Evolutionary conservation across 108 stramenopile genomes (phyloP), one percentile per base, ranked within the genome.

Genomic region (Cyclotella kingstonii): DNA sequence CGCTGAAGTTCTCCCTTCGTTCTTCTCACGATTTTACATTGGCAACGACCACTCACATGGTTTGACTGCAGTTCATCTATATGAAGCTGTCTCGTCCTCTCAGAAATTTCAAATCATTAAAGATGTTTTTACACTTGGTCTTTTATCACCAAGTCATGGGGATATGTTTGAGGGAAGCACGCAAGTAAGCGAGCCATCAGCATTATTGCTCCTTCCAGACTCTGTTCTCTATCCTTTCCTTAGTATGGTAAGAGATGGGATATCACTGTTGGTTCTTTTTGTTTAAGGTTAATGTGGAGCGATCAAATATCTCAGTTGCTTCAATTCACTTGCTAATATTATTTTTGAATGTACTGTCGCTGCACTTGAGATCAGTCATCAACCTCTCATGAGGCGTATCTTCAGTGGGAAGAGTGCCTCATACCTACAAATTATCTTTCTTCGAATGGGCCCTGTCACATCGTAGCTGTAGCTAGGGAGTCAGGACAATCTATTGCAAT

Each of bases 401-500:
- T 73, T 27, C 41, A 48, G 47, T 73, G 72, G 72, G 72, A 64
- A 60, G 72, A 73, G 45, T 45, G 56, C 26, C 35, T 33, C 11
- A 64, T 73, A 8, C 72, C 72, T 39, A 36, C 63, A 34, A 53
- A 47, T 15, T 73, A 73, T 65, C 19, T 63, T 45, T 27, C 62
- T 25, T 40, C 47, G n/a, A 73, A 73, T 36, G 72, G 72, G 5
- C 63, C 56, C 28, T 73, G 72, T 36, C 57, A 58, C 8, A 55
- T 73, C 30, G 72, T 56, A 34, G 66, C 63, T 7, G 31, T 63
- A 25, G 58, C 57, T 15, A 65, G 51, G 39, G 49, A 42, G 26
- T 44, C 44, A 33, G 72, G 72, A 28, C 48, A 42, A 35, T 65
- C 72, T 15, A 73, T 73, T 38, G 72, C 72, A 6, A 58, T 73